Base-by-base conservation (phyloP, 768 basidiomycete species). In the Rhodotorula taiwanensis region DNA sequence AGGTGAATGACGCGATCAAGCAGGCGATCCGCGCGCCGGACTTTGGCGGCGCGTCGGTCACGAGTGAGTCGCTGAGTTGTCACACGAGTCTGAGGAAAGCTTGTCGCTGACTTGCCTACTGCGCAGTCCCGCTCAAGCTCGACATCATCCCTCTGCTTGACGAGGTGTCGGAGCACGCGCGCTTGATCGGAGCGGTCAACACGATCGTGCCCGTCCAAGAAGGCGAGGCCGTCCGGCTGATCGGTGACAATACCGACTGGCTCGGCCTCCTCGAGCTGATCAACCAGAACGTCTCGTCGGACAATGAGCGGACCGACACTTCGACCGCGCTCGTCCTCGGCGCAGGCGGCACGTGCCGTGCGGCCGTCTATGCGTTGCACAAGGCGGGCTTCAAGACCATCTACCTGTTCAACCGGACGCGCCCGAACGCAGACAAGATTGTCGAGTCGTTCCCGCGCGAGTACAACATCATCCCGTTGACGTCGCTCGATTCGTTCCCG, bases 161-260 rank as follows among this genome's bases (percentile, higher is more conserved):
- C 72, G 77, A 78, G 56, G 76, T 97, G 45, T 87, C 92, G 0
- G 83, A 84, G 0, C 85, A 90, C 27, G 95, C 92, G 2, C 78
- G 83, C 70, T 79, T 82, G 6, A 92, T 99, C 62, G 95, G 95
- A 0, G 95, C 95, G 0, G 89, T 98, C 67, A 98, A 99, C 76
- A 98, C 93, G 48, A 82, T 98, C 75, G 80, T 91, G 23, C 85
- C 86, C 4, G 44, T 27, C 30, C 71, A 74, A 5, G 76, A 73
- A 14, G 72, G 76, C 13, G 72, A 76, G 3, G 73, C 72, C 16
- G 76, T 77, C 14, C 77, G 80, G n/a, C 79, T 98, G 23, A 79
- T 82, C 48, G 95, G 95, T 4, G 92, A 98, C 72, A 99, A 98
- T 77, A 95, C 93, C 0, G 95, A 98, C 73, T 98, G 94, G 86